Percentiles rank a stretch among this genome's conserved stretches.
phyloP scores from a whole-genome alignment of 2,329 filamentous ascomycete species.

The Fusarium sororula region DNA sequence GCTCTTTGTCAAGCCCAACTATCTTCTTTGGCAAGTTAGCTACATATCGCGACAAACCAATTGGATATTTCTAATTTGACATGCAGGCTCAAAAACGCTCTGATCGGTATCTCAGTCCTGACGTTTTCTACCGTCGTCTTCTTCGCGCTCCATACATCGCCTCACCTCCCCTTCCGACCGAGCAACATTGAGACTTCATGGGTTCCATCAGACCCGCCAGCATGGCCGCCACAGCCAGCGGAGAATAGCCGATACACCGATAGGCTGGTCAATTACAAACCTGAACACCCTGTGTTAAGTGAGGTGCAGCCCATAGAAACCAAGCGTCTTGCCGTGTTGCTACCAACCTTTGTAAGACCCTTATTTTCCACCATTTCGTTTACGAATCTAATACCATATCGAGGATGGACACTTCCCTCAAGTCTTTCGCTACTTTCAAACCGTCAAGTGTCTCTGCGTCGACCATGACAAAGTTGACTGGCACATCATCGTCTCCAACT shows the following conservation, averaged over 20 bases:
- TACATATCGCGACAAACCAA: fast-evolving
- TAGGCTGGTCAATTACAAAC: not conserved
- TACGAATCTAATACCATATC: fast-evolving
- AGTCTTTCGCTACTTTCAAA: not conserved
- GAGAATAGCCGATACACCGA: not conserved
- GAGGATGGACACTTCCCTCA: not conserved
- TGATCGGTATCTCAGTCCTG: not conserved
- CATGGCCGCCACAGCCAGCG: not conserved
- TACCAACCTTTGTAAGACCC: not conserved
- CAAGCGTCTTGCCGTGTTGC: not conserved
- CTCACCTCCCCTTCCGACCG: not conserved
- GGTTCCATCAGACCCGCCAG: not conserved
- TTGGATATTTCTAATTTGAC: fast-evolving
- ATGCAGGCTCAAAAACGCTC: not conserved
- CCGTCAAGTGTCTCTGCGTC: not conserved
- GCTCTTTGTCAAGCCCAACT: not conserved
- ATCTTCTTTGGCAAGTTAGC: not conserved
- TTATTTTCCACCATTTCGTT: fast-evolving
- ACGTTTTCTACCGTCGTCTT: not conserved
- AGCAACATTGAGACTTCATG: not conserved
- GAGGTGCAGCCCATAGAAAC: not conserved
- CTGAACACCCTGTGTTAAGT: not conserved
- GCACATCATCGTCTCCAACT: not conserved
- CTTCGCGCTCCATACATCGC: not conserved
- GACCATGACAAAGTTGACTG: not conserved